phyloP scores from a whole-genome alignment of 352 stramenopile species.

The Globisporangium polare region DNA sequence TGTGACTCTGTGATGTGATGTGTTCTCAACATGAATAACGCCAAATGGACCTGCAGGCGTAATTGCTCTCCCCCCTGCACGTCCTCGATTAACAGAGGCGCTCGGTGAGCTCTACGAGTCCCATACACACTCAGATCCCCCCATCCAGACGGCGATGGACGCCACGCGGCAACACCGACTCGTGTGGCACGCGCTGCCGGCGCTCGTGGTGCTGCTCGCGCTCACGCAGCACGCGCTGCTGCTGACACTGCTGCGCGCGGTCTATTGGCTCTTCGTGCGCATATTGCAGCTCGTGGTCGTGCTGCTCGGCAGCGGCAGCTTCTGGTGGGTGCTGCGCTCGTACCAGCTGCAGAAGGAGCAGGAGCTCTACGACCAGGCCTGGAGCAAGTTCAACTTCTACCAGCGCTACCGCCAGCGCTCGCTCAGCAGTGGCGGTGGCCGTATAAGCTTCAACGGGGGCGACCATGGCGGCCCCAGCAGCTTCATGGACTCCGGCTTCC shows the following conservation, averaged over 20 bases:
- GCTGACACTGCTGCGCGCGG: conserved; percentile 2
- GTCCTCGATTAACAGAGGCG: not conserved
- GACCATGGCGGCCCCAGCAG: not conserved
- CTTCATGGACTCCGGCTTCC: conserved; percentile 37
- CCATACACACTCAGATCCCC: not conserved
- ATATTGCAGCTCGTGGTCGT: conserved; percentile 43
- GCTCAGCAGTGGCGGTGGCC: conserved; percentile 11
- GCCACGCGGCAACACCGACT: not conserved
- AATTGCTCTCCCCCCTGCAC: not conserved
- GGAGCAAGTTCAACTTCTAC: conserved; percentile 51
- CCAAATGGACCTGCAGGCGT: not conserved
- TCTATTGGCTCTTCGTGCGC: conserved; percentile 24
- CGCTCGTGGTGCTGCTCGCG: conserved; percentile 28
- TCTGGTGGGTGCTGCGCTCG: conserved; percentile 61
- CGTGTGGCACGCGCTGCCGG: conserved; percentile 4
- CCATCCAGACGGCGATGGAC: not conserved
- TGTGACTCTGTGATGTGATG: not conserved
- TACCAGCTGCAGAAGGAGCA: conserved; percentile 64
- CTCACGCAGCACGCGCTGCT: conserved; percentile 11
- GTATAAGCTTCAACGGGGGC: conserved; percentile 8
- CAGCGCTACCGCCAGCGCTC: conserved; percentile 37
- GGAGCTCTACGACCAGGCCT: conserved; percentile 49
- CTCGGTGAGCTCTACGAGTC: not conserved
- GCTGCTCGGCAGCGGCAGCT: conserved; percentile 35
- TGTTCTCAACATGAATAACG: not conserved